phyloP scores from a whole-genome alignment of 2,329 filamentous ascomycete species.

The Colletotrichum orbiculare region DNA sequence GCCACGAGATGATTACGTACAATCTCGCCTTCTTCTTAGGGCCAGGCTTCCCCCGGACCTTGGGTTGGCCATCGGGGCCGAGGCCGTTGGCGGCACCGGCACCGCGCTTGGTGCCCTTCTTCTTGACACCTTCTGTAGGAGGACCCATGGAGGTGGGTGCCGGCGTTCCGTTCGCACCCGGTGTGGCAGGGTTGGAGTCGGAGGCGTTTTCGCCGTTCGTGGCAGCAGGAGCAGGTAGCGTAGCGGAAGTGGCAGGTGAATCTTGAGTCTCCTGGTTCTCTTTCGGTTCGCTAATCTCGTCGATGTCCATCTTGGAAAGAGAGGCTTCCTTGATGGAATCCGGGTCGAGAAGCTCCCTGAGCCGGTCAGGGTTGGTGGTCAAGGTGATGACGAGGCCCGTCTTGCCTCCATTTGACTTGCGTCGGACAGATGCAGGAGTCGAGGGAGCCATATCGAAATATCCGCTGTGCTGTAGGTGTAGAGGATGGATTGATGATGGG shows the following conservation, averaged over 20 bases:
- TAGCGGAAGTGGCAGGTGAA: constrained; percentile 57
- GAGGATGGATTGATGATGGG: not conserved
- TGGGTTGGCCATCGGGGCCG: constrained; percentile 70
- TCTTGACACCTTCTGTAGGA: constrained; percentile 72
- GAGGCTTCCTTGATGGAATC: constrained; percentile 57
- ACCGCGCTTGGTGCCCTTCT: constrained; percentile 79
- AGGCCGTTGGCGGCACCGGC: constrained; percentile 72
- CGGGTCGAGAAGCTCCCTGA: constrained; percentile 62
- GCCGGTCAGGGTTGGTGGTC: constrained; percentile 60
- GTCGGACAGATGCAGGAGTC: constrained; percentile 33
- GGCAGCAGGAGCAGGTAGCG: constrained; percentile 51
- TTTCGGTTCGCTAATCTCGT: constrained; percentile 42
- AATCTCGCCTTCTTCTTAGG: constrained; percentile 96
- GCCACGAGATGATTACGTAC: constrained; percentile 67
- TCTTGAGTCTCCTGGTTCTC: constrained; percentile 52
- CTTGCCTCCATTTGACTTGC: constrained; percentile 40
- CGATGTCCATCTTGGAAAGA: constrained; percentile 49
- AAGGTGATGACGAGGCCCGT: constrained; percentile 60
- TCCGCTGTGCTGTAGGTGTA: constrained; percentile 3
- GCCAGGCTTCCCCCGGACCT: constrained; percentile 86
- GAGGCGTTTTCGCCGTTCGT: constrained; percentile 67
- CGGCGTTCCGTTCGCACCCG: constrained; percentile 66
- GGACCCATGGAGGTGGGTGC: constrained; percentile 68
- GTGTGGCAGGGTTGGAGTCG: constrained; percentile 70
- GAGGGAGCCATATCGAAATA: constrained; percentile 34